Conservation (phyloP, 371 early-diverging fungal genomes). For the Nosema granulosis region DNA sequence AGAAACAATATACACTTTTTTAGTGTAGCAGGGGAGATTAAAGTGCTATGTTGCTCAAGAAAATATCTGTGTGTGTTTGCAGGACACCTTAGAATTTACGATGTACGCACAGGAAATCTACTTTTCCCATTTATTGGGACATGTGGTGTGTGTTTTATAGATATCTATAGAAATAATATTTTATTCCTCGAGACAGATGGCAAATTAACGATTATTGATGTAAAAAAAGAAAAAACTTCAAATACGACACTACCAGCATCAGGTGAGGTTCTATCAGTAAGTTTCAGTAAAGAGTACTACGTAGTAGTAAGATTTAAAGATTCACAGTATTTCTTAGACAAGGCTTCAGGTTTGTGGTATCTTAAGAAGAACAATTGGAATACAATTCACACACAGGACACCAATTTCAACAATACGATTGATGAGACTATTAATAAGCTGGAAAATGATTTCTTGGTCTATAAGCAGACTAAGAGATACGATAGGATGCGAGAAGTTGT, state of each 20-base stretch:
- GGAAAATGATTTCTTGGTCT: slow-evolving; percentile 48
- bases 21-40: slow-evolving; percentile 39
- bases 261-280: slow-evolving; percentile 1
- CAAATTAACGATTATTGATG: slow-evolving; percentile 51
- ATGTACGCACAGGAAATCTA: slow-evolving; percentile 56
- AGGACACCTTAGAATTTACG: slow-evolving; percentile 44
- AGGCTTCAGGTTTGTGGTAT: slow-evolving; percentile 40
- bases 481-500: slow-evolving; percentile 1
- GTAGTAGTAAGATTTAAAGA: slow-evolving; percentile 54
- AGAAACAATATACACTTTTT: slow-evolving; percentile 51
- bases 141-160: slow-evolving; percentile 41
- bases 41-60: slow-evolving; percentile 36
- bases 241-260: slow-evolving; percentile 17
- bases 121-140: slow-evolving; percentile 56
- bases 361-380: slow-evolving; percentile 24
- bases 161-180: slow-evolving; percentile 44
- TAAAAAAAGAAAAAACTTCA: slow-evolving; percentile 20
- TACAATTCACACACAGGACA: slow-evolving; percentile 15
- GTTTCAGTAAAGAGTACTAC: slow-evolving; percentile 56
- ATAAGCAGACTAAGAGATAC: slow-evolving; percentile 2
- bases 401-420: slow-evolving; percentile 16
- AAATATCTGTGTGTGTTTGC: slow-evolving; percentile 43
- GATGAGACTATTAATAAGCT: slow-evolving; percentile 42
- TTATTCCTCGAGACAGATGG: slow-evolving; percentile 42
- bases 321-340: slow-evolving; percentile 33